Percentiles rank a stretch among this genome's conserved stretches.
Evolutionary conservation across 805 yeast species (phyloP).

Genomic region (Ogataea polymorpha): DNA sequence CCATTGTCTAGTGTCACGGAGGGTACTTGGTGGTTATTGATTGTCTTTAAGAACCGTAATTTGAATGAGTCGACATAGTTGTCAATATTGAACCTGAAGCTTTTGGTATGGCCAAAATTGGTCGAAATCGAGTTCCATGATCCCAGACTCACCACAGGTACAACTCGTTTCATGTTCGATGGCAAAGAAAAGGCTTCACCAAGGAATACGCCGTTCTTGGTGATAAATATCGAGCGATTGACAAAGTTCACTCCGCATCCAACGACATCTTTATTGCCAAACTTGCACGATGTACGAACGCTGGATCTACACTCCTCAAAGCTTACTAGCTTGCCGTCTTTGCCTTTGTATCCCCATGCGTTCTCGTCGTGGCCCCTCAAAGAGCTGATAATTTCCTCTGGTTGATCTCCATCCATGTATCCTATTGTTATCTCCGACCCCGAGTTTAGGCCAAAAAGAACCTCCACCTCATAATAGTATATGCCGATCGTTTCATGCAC

Average conservation of each 20-base stretch:
- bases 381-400: slow-evolving; percentile 28
- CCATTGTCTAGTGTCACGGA: slow-evolving; percentile 10
- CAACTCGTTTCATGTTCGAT: slow-evolving; percentile 28
- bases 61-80: slow-evolving; percentile 43
- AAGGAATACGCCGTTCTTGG: slow-evolving; percentile 72
- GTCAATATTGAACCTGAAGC: slow-evolving; percentile 48
- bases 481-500: slow-evolving; percentile 42
- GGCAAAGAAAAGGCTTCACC: slow-evolving; percentile 53
- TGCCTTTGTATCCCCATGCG: slow-evolving; percentile 54
- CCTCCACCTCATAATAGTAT: slow-evolving; percentile 49
- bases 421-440: slow-evolving; percentile 46
- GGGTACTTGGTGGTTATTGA: slow-evolving; percentile 17
- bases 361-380: slow-evolving; percentile 47
- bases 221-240: slow-evolving; percentile 62
- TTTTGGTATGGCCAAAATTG: slow-evolving; percentile 49
- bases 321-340: slow-evolving; percentile 42
- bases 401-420: slow-evolving; percentile 34
- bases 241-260: slow-evolving; percentile 83
- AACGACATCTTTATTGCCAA: slow-evolving; percentile 58
- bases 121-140: slow-evolving; percentile 43
- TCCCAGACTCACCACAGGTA: slow-evolving; percentile 48
- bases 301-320: slow-evolving; percentile 35
- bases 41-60: slow-evolving; percentile 19
- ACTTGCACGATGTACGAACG: slow-evolving; percentile 41
- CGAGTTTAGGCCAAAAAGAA: slow-evolving; percentile 34